A percentile compares a stretch with the other conserved stretches of the same genome.
These are phyloP conservation scores for Sphaerobolus stellatus DNA, from an alignment of 1,284 basidiomycete species.

Conservation along the genomic window DNA sequence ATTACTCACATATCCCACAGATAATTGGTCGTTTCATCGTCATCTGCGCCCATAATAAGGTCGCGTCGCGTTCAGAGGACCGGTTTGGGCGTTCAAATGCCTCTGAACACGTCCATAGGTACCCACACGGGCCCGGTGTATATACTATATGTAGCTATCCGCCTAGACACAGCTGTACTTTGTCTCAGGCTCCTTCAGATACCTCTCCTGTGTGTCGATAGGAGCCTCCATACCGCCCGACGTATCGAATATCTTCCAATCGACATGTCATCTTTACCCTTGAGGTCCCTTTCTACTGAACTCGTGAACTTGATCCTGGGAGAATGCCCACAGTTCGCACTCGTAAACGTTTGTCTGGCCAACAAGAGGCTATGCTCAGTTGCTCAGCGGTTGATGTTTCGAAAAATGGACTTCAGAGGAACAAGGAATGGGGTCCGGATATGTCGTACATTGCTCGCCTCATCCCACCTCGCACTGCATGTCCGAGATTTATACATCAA, in stretches of 20 bases:
- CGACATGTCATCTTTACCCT: too few relatives aligned
- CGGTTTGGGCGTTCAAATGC: background rate
- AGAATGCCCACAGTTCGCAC: too few relatives aligned
- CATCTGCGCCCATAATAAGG: slow-evolving; percentile 3
- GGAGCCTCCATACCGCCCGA: too few relatives aligned
- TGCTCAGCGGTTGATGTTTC: background rate
- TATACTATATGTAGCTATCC: too few relatives aligned
- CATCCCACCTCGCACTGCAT: background rate
- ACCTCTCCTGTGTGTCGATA: too few relatives aligned
- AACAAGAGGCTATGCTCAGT: background rate
- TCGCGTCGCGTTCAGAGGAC: background rate
- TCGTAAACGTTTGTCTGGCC: background rate
- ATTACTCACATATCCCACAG: slow-evolving; percentile 12
- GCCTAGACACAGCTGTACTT: too few relatives aligned
- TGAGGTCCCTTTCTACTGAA: too few relatives aligned
- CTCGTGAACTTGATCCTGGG: too few relatives aligned
- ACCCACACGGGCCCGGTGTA: too few relatives aligned
- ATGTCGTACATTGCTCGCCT: background rate
- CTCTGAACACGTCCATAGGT: background rate
- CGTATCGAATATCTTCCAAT: too few relatives aligned
- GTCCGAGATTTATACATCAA: background rate
- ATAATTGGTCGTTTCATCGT: background rate
- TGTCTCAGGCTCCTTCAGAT: too few relatives aligned
- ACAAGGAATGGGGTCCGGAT: background rate
- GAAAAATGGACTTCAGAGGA: background rate